These are phyloP conservation scores for Abrus pulchellus DNA, from an alignment of 306 rosid genomes.

Conservation along the genomic window DNA sequence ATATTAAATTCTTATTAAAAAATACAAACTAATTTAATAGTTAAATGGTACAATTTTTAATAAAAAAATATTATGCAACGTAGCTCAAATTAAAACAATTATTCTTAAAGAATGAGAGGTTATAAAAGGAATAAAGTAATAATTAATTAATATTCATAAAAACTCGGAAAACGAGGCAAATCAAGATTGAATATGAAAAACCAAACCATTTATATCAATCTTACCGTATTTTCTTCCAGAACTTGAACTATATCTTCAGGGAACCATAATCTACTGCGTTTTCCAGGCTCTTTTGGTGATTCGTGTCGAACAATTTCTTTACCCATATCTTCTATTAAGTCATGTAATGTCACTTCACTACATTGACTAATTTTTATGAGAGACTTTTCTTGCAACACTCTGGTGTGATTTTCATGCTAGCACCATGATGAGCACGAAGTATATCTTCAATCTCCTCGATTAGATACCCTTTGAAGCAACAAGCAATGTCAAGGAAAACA, in stretches of 20 bases:
- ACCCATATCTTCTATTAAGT: no score
- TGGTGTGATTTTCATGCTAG: background rate
- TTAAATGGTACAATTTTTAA: no score
- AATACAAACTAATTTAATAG: no score
- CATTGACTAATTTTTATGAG: background rate
- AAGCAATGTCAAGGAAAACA: constrained; percentile 28
- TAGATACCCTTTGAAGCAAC: constrained; percentile 13
- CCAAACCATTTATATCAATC: background rate
- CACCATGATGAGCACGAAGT: background rate
- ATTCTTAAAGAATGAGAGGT: background rate
- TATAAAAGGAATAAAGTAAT: background rate
- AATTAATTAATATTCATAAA: background rate
- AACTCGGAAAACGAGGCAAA: background rate
- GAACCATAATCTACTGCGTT: no score
- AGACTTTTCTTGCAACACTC: background rate
- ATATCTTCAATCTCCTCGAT: background rate
- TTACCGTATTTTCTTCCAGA: constrained; percentile 10
- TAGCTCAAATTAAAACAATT: background rate
- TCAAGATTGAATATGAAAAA: background rate
- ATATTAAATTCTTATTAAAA: no score
- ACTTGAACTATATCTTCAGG: background rate
- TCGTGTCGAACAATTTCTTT: no score
- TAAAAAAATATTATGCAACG: no score
- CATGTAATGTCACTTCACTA: background rate
- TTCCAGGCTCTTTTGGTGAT: no score